These are phyloP conservation scores for Kodamaea sagamina DNA, from an alignment of 805 yeast species.

Conservation along the genomic window DNA sequence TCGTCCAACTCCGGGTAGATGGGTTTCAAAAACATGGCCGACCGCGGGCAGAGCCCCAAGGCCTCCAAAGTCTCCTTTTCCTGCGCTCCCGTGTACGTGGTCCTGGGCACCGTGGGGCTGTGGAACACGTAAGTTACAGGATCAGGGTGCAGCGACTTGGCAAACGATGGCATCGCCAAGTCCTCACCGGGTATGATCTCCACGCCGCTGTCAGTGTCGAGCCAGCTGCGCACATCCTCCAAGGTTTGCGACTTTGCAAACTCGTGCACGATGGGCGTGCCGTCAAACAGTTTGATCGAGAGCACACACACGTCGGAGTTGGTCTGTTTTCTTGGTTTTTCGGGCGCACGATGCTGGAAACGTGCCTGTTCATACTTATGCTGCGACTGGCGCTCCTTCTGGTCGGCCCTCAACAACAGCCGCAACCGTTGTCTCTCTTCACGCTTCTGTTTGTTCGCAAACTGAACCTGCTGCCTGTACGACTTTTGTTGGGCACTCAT, in stretches of 20 bases:
- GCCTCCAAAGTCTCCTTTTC: constrained; percentile 47
- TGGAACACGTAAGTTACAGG: constrained; percentile 47
- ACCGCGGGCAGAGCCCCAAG: constrained; percentile 67
- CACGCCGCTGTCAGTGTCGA: constrained; percentile 47
- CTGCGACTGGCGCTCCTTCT: constrained; percentile 42
- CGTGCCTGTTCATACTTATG: constrained; percentile 12
- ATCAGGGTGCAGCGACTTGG: constrained; percentile 58
- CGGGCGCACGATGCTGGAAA: constrained; percentile 18
- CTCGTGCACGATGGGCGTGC: constrained; percentile 53
- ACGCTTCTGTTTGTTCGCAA: constrained; percentile 31
- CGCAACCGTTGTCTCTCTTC: constrained; percentile 60
- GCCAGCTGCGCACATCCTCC: constrained; percentile 60
- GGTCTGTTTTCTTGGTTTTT: constrained; percentile 20
- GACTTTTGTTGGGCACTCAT: neutral
- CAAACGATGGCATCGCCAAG: constrained; percentile 53
- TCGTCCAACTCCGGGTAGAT: constrained; percentile 22
- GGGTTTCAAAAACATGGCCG: constrained; percentile 75
- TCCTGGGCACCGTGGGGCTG: constrained; percentile 48
- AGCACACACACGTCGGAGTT: constrained; percentile 34
- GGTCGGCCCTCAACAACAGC: constrained; percentile 53
- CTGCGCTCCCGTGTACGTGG: constrained; percentile 55
- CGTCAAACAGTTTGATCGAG: constrained; percentile 63
- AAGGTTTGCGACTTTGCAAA: constrained; percentile 52
- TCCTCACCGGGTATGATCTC: constrained; percentile 28
- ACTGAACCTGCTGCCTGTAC: neutral